Evolutionary conservation across 2,329 filamentous ascomycete genomes (phyloP).

Genomic region (Colletotrichum sp.): DNA sequence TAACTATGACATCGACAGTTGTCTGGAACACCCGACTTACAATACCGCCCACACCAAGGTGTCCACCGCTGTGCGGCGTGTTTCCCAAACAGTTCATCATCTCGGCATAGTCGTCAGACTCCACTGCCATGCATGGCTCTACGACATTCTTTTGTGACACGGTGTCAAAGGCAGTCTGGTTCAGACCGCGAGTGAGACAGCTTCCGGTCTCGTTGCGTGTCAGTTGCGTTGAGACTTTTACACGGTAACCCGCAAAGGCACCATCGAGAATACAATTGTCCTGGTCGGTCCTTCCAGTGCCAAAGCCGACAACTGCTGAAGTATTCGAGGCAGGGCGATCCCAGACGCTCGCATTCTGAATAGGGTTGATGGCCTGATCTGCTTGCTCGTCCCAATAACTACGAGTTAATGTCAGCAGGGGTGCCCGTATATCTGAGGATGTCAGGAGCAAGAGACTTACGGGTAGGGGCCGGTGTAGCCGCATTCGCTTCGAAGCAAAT

Average conservation of each 20-base stretch:
- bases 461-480: constrained; percentile 35
- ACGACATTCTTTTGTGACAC: neutral
- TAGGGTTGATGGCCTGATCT: neutral
- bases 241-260: constrained; percentile 21
- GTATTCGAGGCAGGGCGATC: neutral
- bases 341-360: neutral
- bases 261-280: constrained; percentile 24
- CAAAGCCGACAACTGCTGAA: neutral
- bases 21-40: neutral
- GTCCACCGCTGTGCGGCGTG: neutral
- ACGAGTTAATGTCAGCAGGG: neutral
- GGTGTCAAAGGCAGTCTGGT: neutral
- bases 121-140: neutral
- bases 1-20: neutral
- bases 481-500: constrained; percentile 32
- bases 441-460: constrained; percentile 27
- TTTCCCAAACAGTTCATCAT: neutral
- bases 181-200: neutral
- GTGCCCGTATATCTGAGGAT: neutral
- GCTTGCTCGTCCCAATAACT: neutral
- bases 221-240: neutral
- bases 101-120: neutral
- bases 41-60: neutral
- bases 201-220: neutral
- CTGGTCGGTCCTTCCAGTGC: neutral